phyloP scores from a whole-genome alignment of 2,329 filamentous ascomycete genomes.

The Ceratocystiopsis sp. region DNA sequence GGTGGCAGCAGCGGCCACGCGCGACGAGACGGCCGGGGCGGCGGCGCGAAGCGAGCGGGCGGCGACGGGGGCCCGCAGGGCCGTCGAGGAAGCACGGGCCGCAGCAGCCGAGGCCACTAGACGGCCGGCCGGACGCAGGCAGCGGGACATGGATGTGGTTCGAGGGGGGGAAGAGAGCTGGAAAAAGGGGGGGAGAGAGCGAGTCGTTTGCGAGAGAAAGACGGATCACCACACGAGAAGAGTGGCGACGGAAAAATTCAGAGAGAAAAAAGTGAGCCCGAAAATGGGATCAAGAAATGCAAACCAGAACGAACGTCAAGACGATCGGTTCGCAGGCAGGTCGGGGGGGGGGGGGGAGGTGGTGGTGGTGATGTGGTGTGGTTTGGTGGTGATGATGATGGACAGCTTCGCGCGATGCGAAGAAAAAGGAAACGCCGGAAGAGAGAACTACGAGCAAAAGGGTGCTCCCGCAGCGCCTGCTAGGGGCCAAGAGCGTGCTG shows the following conservation, averaged over 20 bases:
- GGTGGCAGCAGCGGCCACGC: conserved; percentile 9
- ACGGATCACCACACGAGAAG: conserved; percentile 2
- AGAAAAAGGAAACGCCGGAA: no score
- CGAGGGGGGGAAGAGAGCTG: neutral
- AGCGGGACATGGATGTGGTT: conserved; percentile 25
- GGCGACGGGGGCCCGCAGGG: conserved; percentile 6
- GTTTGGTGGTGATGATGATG: no score
- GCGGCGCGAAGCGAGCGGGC: conserved; percentile 8
- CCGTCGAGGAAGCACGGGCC: conserved; percentile 12
- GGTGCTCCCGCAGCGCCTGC: no score
- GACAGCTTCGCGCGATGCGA: no score
- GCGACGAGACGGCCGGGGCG: conserved; percentile 15
- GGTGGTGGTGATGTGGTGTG: no score
- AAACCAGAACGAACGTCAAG: no score
- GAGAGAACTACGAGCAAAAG: no score
- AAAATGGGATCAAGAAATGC: no score
- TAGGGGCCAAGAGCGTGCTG: no score
- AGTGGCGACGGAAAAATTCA: neutral
- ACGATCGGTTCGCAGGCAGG: no score
- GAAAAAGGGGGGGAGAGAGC: neutral
- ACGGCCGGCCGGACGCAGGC: conserved; percentile 26
- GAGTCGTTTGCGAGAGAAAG: neutral
- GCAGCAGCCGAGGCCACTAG: conserved; percentile 20
- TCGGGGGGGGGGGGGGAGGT: no score
- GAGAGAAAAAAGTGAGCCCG: neutral